Evolutionary conservation across 2,329 filamentous ascomycete genomes (phyloP).

Genomic region (Colletotrichum noveboracense): DNA sequence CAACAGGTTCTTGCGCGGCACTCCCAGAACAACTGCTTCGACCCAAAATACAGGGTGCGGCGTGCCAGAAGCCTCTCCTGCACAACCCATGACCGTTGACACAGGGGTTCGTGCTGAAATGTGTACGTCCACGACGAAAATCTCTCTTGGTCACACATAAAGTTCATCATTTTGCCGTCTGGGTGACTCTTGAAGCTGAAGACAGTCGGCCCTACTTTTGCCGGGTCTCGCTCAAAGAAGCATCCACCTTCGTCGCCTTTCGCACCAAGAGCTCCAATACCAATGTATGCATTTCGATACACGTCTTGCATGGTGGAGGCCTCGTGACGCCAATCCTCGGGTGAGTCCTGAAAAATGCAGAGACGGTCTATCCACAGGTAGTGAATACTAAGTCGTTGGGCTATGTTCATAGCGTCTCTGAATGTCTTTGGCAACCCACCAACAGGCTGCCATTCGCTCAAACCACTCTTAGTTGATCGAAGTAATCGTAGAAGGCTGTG

Average conservation of each 20-base stretch:
- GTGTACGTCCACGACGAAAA: not conserved
- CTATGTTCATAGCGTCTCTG: constrained; percentile 17
- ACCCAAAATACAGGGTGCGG: not conserved
- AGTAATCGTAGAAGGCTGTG: not conserved
- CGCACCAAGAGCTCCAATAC: constrained; percentile 13
- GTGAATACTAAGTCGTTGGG: not conserved
- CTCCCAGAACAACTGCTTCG: not conserved
- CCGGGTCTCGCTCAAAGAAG: not conserved
- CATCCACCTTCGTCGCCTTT: constrained; percentile 10
- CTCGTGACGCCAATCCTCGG: constrained; percentile 23
- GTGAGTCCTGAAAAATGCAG: constrained; percentile 25
- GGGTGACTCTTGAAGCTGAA: fast-evolving
- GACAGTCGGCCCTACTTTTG: not conserved
- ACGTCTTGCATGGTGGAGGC: constrained; percentile 24
- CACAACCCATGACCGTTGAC: not conserved
- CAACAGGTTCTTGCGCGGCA: not conserved
- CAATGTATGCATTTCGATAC: constrained; percentile 16
- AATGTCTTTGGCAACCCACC: constrained; percentile 14
- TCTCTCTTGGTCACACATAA: fast-evolving
- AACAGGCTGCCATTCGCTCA: not conserved
- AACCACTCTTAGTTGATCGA: not conserved
- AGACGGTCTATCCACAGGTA: constrained; percentile 28
- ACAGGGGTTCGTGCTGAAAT: not conserved
- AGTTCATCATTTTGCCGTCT: not conserved
- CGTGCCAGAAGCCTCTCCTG: not conserved